Evolutionary conservation across 352 stramenopile genomes (phyloP).

Genomic region (Thalassiosira delicatula): DNA sequence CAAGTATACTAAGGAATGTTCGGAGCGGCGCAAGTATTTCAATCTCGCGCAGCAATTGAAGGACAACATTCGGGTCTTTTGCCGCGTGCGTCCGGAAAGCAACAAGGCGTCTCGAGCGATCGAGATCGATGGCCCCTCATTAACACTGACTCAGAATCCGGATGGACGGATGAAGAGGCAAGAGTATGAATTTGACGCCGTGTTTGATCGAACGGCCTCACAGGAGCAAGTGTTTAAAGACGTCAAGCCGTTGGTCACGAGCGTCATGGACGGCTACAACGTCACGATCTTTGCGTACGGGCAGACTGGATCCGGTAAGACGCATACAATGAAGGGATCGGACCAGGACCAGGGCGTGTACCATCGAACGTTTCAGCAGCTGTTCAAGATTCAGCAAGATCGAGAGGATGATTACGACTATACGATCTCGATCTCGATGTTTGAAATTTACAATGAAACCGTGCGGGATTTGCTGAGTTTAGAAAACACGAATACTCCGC

Average conservation of each 20-base stretch:
- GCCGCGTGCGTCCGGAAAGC: too few species aligned
- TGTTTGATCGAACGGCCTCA: too few species aligned
- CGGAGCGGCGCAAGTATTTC: too few species aligned
- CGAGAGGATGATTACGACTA: constrained; percentile 76
- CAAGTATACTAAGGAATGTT: too few species aligned
- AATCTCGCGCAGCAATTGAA: too few species aligned
- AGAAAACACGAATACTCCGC: constrained; percentile 54
- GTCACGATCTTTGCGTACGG: constrained; percentile 99
- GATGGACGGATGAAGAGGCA: too few species aligned
- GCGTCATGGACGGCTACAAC: constrained; percentile 97
- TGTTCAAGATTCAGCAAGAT: constrained; percentile 76
- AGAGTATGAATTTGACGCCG: too few species aligned
- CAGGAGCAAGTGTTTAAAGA: too few species aligned
- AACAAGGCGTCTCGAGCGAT: too few species aligned
- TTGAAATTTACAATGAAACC: constrained; percentile 99
- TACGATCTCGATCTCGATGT: constrained; percentile 84
- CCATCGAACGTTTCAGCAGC: constrained; percentile 68
- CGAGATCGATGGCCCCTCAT: too few species aligned
- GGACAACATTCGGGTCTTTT: too few species aligned
- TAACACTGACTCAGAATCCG: too few species aligned
- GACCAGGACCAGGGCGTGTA: constrained; percentile 80
- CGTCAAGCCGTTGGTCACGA: constrained; percentile 69
- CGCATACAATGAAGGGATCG: constrained; percentile 90
- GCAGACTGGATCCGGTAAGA: constrained; percentile 97
- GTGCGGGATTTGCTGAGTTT: constrained; percentile 95